A percentile compares a stretch with the other conserved stretches of the same genome.
phyloP scores from a whole-genome alignment of 192 early-diverging fungal species.

The Gryganskiella cystojenkinii region DNA sequence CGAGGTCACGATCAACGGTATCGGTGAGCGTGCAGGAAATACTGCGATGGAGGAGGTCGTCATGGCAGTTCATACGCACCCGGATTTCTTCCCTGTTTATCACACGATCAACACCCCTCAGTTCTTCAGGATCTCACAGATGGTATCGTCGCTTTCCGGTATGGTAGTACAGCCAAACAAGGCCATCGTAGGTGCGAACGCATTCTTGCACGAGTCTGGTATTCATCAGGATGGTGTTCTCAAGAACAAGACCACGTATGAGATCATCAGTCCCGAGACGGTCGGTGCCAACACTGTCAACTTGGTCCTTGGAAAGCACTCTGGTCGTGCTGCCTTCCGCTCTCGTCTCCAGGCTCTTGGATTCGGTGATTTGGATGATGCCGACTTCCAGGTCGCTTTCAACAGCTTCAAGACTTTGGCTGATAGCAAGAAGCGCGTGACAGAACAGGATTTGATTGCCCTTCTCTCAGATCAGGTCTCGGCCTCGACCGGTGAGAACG shows the following conservation, averaged over 20 bases:
- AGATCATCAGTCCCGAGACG: conserved; percentile 95
- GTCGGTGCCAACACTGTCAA: conserved; percentile 89
- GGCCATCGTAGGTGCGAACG: conserved; percentile 97
- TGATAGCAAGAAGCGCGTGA: conserved; percentile 91
- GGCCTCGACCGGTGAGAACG: conserved; percentile 38
- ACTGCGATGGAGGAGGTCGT: conserved; percentile 96
- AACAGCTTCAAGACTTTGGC: conserved; percentile 90
- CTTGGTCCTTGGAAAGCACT: conserved; percentile 95
- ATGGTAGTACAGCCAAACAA: conserved; percentile 99
- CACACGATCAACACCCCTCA: conserved; percentile 91
- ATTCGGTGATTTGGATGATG: conserved; percentile 67
- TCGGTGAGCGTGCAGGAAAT: conserved; percentile 98
- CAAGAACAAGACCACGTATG: conserved; percentile 95
- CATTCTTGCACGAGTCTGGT: conserved; percentile 97
- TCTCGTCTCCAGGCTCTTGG: conserved; percentile 84
- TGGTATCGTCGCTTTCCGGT: conserved; percentile 90
- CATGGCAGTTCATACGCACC: conserved; percentile 95
- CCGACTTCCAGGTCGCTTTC: conserved; percentile 84
- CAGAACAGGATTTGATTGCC: conserved; percentile 90
- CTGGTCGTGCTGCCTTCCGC: conserved; percentile 93
- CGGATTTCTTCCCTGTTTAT: conserved; percentile 87
- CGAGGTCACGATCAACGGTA: conserved; percentile 98
- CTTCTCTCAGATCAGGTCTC: conserved; percentile 82
- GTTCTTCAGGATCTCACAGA: conserved; percentile 88
- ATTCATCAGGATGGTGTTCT: conserved; percentile 99